These are phyloP conservation scores for Fusarium sp. DNA, from an alignment of 2,329 filamentous ascomycete genomes.

Conservation along the genomic window DNA sequence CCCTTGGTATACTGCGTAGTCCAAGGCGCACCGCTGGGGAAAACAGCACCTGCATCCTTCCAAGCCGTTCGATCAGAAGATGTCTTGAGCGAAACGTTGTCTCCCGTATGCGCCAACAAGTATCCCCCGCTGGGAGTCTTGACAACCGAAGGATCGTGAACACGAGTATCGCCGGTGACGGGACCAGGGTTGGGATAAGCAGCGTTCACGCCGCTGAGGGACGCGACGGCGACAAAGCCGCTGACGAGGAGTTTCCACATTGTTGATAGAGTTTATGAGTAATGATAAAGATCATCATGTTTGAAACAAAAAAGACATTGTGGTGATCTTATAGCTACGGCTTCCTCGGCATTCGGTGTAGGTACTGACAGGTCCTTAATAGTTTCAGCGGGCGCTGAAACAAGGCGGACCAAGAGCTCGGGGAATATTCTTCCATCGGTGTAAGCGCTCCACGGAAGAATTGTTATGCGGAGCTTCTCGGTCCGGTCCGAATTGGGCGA, in stretches of 20 bases:
- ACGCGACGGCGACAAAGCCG: conserved; percentile 35
- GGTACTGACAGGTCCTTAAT: conserved; percentile 10
- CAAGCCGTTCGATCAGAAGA: conserved; percentile 46
- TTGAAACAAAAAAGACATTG: neutral
- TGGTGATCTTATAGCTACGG: conserved; percentile 1
- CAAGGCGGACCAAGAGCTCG: neutral
- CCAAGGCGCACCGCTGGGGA: conserved; percentile 46
- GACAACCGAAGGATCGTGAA: conserved; percentile 45
- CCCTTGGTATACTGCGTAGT: conserved; percentile 44
- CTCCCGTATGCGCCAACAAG: conserved; percentile 41
- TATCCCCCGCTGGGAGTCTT: conserved; percentile 44
- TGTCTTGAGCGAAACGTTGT: conserved; percentile 45
- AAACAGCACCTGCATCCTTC: conserved; percentile 43
- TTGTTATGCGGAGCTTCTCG: neutral
- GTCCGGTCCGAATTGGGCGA: conserved; percentile 13
- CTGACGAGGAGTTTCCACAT: conserved; percentile 35
- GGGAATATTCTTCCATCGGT: neutral
- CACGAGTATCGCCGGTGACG: conserved; percentile 39
- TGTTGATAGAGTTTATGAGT: neutral
- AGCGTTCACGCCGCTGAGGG: conserved; percentile 7
- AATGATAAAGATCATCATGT: neutral
- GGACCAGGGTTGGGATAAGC: conserved; percentile 32
- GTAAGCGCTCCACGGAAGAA: conserved; percentile 31
- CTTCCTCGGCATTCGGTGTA: neutral
- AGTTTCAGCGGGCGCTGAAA: conserved; percentile 18